A percentile compares a stretch with the other conserved stretches of the same genome.
These are phyloP conservation scores for Nigrospora osmanthi DNA, from an alignment of 2,329 filamentous ascomycete species.

Conservation along the genomic window DNA sequence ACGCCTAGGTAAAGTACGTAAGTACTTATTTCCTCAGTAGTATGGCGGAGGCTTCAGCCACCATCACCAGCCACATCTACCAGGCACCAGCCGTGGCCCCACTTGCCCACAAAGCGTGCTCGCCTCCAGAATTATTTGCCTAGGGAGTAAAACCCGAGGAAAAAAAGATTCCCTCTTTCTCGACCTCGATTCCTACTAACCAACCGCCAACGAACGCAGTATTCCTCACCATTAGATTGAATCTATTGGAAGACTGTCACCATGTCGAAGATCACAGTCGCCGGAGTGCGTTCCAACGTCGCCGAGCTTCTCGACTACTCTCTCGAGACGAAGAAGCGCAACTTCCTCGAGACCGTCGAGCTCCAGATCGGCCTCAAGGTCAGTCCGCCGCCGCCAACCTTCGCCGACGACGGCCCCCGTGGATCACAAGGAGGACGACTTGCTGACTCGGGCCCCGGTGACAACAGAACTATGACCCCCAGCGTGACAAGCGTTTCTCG, in stretches of 20 bases:
- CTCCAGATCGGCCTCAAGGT: slow-evolving; percentile 79
- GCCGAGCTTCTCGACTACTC: slow-evolving; percentile 93
- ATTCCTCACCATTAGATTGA: slow-evolving; percentile 68
- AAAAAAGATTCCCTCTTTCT: too few relatives aligned
- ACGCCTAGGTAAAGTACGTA: too few relatives aligned
- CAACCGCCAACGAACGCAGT: slow-evolving; percentile 22
- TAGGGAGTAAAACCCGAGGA: too few relatives aligned
- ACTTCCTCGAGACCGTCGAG: slow-evolving; percentile 94
- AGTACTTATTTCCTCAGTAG: too few relatives aligned
- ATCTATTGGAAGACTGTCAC: slow-evolving; percentile 84
- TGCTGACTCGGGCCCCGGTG: slow-evolving; percentile 32
- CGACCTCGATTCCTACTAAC: too few relatives aligned
- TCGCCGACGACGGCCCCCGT: not conserved
- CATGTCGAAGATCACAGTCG: slow-evolving; percentile 83
- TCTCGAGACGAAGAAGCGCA: slow-evolving; percentile 91
- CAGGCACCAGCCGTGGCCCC: too few relatives aligned
- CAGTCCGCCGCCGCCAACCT: not conserved
- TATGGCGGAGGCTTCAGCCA: too few relatives aligned
- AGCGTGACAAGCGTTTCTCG: slow-evolving; percentile 99
- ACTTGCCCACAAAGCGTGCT: too few relatives aligned
- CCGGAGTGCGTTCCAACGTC: slow-evolving; percentile 52
- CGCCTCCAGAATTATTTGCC: too few relatives aligned
- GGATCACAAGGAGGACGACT: not conserved
- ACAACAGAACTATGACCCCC: slow-evolving; percentile 89
- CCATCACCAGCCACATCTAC: too few relatives aligned